Conservation (phyloP, 345 rosid species). For the Punica granatum region DNA sequence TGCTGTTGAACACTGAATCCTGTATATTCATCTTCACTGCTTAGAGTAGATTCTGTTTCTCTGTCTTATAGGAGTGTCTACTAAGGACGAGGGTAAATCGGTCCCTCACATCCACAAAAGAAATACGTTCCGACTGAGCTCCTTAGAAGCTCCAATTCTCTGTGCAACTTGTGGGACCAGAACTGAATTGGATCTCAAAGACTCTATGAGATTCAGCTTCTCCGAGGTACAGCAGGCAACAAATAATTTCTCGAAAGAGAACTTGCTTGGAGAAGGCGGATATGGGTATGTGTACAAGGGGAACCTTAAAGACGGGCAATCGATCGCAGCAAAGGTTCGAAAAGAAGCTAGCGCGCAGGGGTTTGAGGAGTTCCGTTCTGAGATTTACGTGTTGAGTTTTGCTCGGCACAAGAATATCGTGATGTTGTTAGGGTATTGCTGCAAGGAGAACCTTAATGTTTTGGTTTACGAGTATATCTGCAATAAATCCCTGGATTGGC, state of each 20-base stretch:
- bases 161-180: constrained; percentile 45
- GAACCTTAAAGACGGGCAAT: constrained; percentile 41
- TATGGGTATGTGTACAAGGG: constrained; percentile 54
- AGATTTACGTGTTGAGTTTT: constrained; percentile 42
- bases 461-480: constrained; percentile 63
- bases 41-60: background rate
- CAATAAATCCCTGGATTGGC: constrained; percentile 59
- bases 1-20: background rate
- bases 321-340: constrained; percentile 50
- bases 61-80: constrained; percentile 9
- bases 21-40: background rate
- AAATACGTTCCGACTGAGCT: constrained; percentile 11
- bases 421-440: constrained; percentile 55
- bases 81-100: constrained; percentile 12
- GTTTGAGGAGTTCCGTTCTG: constrained; percentile 43
- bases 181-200: constrained; percentile 37
- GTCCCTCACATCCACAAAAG: constrained; percentile 14
- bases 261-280: constrained; percentile 58
- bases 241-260: constrained; percentile 32
- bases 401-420: constrained; percentile 70
- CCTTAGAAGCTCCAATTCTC: constrained; percentile 37
- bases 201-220: constrained; percentile 35
- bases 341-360: constrained; percentile 57
- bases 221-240: constrained; percentile 50
- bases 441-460: constrained; percentile 57